Evolutionary conservation across 192 early-diverging fungal genomes (phyloP).

Genomic region (Coemansia asiatica): DNA sequence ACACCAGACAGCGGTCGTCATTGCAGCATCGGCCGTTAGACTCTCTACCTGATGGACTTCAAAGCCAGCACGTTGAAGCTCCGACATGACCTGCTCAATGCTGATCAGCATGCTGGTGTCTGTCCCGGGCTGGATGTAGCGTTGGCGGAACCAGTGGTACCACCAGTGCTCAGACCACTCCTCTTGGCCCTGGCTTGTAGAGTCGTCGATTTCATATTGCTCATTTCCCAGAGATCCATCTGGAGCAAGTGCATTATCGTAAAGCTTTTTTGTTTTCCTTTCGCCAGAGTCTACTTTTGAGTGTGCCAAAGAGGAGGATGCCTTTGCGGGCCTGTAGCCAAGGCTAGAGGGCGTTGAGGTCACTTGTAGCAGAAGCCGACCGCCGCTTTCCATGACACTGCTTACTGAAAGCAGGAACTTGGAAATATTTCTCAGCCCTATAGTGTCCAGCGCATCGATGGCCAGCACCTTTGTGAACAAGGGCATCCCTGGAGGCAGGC

Average conservation of each 20-base stretch:
- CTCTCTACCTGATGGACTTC: conserved; percentile 53
- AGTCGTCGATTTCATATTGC: neutral
- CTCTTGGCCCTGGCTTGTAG: conserved; percentile 15
- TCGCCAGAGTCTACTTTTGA: neutral
- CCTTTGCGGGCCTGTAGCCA: conserved; percentile 9
- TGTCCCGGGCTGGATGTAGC: conserved; percentile 47
- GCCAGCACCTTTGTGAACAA: conserved; percentile 50
- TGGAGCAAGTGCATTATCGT: neutral
- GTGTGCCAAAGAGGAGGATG: neutral
- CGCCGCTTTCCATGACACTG: conserved; percentile 26
- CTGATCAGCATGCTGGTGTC: conserved; percentile 48
- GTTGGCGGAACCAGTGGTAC: conserved; percentile 55
- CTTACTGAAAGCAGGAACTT: conserved; percentile 31
- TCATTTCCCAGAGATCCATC: too few species aligned
- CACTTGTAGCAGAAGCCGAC: conserved; percentile 38
- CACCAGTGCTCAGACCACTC: conserved; percentile 53
- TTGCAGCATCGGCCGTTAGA: conserved; percentile 45
- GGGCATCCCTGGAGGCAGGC: conserved; percentile 38
- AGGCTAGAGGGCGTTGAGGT: conserved; percentile 51
- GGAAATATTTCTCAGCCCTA: conserved; percentile 37
- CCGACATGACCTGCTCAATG: conserved; percentile 42
- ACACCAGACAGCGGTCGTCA: conserved; percentile 46
- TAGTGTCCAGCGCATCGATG: conserved; percentile 40
- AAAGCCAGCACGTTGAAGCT: conserved; percentile 49
- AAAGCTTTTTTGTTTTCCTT: neutral